Percentiles rank a stretch among this genome's conserved stretches.
Conservation (phyloP, 139 green algal species). For the Nannochloris sp. region DNA sequence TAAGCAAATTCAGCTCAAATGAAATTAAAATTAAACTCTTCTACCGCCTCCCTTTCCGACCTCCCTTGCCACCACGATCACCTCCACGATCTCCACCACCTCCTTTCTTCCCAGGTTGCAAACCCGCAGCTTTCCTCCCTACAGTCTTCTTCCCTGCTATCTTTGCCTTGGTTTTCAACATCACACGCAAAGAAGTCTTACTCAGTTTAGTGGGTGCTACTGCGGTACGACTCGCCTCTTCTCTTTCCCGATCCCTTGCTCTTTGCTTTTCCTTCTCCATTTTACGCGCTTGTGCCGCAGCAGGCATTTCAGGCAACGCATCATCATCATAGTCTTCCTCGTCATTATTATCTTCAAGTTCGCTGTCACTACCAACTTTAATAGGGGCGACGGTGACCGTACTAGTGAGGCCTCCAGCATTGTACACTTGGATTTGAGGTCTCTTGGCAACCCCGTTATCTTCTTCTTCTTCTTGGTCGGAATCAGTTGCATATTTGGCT, state of each 20-base stretch:
- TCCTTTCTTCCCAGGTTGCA: neutral
- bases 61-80: neutral
- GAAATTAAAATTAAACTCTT: too few relatives aligned
- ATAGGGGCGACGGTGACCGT: conserved; percentile 28
- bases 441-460: neutral
- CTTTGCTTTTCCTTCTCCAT: neutral
- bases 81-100: neutral
- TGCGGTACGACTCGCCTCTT: neutral
- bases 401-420: conserved; percentile 9
- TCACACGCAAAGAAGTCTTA: conserved; percentile 19
- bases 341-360: neutral
- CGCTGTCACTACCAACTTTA: conserved; percentile 13
- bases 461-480: neutral
- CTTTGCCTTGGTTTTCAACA: conserved; percentile 25
- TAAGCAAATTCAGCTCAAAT: too few relatives aligned
- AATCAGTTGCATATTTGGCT: neutral
- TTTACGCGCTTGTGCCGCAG: neutral
- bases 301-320: neutral
- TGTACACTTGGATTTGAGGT: conserved; percentile 29
- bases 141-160: conserved; percentile 9
- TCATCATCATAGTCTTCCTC: neutral
- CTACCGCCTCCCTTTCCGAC: neutral
- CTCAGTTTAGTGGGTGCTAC: conserved; percentile 13
- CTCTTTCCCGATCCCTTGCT: neutral
- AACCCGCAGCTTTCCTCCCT: neutral